Conservation (phyloP, 2,329 filamentous ascomycete species). For the Penicillium sp. region DNA sequence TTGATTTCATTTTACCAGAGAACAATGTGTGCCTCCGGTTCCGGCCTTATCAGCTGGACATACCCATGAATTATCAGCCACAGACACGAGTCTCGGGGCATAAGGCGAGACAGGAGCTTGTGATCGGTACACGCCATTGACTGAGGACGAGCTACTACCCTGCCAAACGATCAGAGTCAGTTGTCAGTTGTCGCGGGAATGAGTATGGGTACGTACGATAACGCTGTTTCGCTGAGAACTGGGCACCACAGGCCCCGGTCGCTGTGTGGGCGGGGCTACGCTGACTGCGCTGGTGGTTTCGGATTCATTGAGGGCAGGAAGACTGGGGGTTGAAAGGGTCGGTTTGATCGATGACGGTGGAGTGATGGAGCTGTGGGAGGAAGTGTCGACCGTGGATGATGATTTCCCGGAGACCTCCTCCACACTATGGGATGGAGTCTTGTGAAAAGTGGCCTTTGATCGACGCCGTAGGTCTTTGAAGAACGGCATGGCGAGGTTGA, state of each 20-base stretch:
- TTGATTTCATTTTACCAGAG: not conserved
- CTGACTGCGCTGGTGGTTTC: conserved; percentile 37
- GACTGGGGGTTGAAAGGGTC: conserved; percentile 57
- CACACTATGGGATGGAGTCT: conserved; percentile 38
- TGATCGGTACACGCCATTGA: conserved; percentile 38
- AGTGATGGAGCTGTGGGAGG: conserved; percentile 56
- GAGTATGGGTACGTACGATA: conserved; percentile 28
- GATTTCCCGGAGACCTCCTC: conserved; percentile 57
- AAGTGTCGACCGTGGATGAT: conserved; percentile 53
- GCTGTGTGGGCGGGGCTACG: conserved; percentile 36
- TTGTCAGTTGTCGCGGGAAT: not conserved
- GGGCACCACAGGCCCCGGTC: conserved; percentile 38
- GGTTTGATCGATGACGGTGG: conserved; percentile 63
- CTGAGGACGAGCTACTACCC: conserved; percentile 29
- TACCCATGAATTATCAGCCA: conserved; percentile 79
- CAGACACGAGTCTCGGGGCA: conserved; percentile 68
- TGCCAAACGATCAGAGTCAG: conserved; percentile 15
- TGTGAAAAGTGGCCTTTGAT: conserved; percentile 63
- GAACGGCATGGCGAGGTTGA: conserved; percentile 46
- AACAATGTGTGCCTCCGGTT: not conserved
- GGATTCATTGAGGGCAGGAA: conserved; percentile 43
- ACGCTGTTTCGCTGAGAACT: conserved; percentile 38
- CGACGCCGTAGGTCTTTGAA: conserved; percentile 68
- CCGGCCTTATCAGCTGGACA: conserved; percentile 26
- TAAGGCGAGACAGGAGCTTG: conserved; percentile 63